Evolutionary conservation across 352 stramenopile genomes (phyloP), one percentile per base, ranked within the genome.

Genomic region (Globisporangium okanoganense): DNA sequence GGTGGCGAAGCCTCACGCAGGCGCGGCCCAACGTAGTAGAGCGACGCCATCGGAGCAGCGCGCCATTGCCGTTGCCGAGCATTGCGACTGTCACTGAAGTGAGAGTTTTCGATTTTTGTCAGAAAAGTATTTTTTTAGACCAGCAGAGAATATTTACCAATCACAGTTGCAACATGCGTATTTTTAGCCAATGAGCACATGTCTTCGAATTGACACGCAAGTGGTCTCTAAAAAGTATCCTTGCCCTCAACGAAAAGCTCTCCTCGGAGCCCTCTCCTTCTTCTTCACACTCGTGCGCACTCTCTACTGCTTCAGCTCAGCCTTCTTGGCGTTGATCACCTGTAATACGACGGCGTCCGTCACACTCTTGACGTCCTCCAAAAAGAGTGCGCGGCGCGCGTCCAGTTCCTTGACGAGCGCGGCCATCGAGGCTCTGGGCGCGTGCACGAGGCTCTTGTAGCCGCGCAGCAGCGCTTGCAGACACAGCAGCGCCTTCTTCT

Each of bases 401-500:
- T 53, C 71, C 35, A 87, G 53, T 61, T 85, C 61, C 56, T 73
- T 73, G 53, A 67, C 75, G 35, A 53, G 55, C 24, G 64, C 67
- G 2, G 56, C 53, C 22, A n/a, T 16, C n/a, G 33, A 38, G 33
- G 7, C 33, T 7, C 10, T 38, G 33, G 64, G 66, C 36, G 71
- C 47, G 31, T 66, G 62, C 43, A 58, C 57, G 35, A 86, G 55
- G 45, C 61, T 66, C 70, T 71, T 64, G 53, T 79, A 72, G 6
- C 68, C 79, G 45, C 81, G 80, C 65, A 92, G 60, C 64, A 94
- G 71, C 55, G 84, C 84, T 65, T 94, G 81, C 58, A 94, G 75
- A 58, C 78, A 90, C 61, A 94, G 62, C 64, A 94, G 59, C 25
- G 73, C 69, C 68, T 90, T 90, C 49, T 90, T 58, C 69, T 90